Evolutionary conservation across 306 rosid genomes (phyloP).

Genomic region (Trichosanthes cucumerina): DNA sequence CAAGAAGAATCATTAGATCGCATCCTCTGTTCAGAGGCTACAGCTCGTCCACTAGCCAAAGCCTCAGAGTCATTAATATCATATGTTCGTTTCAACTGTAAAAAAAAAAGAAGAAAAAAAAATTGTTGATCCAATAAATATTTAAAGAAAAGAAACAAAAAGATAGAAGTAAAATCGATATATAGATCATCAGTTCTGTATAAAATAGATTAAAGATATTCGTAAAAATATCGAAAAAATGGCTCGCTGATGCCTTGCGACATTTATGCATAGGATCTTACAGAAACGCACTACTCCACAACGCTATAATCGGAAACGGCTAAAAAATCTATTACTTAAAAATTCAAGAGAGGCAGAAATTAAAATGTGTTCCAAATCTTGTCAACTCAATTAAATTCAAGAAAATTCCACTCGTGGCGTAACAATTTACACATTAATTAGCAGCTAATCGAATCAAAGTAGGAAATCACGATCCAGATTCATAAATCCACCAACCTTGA

Average conservation of each 20-base stretch:
- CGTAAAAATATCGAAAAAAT: not conserved
- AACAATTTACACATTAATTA: not conserved
- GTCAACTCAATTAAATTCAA: not conserved
- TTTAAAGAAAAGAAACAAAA: not conserved
- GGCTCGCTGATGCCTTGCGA: not conserved
- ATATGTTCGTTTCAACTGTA: constrained; percentile 17
- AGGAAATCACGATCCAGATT: constrained; percentile 9
- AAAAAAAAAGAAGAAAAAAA: not conserved
- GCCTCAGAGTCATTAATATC: constrained; percentile 20
- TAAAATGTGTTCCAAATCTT: not conserved
- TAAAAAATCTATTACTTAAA: not conserved
- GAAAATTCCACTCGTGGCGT: not conserved
- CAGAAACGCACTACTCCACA: not conserved
- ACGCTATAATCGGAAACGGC: not conserved
- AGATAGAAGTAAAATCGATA: not conserved
- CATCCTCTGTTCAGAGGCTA: constrained; percentile 11
- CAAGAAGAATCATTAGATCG: constrained; percentile 13
- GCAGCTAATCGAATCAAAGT: not conserved
- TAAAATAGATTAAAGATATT: not conserved
- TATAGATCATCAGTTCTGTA: not conserved
- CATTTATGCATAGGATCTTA: constrained; percentile 3
- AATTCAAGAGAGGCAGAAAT: not conserved
- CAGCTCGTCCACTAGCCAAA: constrained; percentile 16
- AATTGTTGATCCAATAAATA: not conserved
- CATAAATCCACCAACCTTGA: not conserved